These are phyloP conservation scores for Xanthoconium purpureum DNA, from an alignment of 768 basidiomycete species.

Conservation along the genomic window DNA sequence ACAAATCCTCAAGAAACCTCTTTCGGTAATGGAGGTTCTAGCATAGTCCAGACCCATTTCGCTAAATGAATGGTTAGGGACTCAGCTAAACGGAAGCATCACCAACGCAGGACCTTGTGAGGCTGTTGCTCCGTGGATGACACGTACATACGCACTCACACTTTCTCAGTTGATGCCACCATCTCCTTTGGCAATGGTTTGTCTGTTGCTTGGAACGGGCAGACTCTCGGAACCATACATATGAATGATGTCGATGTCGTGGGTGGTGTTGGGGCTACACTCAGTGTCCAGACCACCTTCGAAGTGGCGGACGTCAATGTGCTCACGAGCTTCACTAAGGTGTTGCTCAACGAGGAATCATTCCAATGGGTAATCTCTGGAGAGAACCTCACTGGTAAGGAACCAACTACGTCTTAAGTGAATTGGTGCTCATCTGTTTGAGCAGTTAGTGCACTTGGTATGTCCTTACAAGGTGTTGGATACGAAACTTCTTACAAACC, in stretches of 20 bases:
- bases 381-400: conserved; percentile 57
- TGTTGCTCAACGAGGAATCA: conserved; percentile 57
- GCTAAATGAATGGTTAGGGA: conserved; percentile 33
- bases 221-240: conserved; percentile 54
- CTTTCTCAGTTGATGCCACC: conserved; percentile 54
- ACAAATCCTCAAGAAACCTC: conserved; percentile 51
- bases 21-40: conserved; percentile 42
- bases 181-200: conserved; percentile 66
- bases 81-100: conserved; percentile 58
- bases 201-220: conserved; percentile 56
- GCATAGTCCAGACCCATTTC: neutral
- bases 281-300: conserved; percentile 55
- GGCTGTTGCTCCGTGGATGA: conserved; percentile 20
- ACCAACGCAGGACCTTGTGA: conserved; percentile 70
- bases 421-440: conserved; percentile 6
- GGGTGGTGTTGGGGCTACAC: conserved; percentile 61
- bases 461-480: conserved; percentile 5
- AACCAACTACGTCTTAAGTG: neutral
- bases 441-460: conserved; percentile 57
- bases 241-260: conserved; percentile 57
- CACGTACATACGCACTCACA: conserved; percentile 3
- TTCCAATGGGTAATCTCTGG: conserved; percentile 71
- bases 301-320: conserved; percentile 53
- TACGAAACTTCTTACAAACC: neutral
- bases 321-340: conserved; percentile 64